Conservation (phyloP, 2,329 filamentous ascomycete species). For the Trichoderma gracile region DNA sequence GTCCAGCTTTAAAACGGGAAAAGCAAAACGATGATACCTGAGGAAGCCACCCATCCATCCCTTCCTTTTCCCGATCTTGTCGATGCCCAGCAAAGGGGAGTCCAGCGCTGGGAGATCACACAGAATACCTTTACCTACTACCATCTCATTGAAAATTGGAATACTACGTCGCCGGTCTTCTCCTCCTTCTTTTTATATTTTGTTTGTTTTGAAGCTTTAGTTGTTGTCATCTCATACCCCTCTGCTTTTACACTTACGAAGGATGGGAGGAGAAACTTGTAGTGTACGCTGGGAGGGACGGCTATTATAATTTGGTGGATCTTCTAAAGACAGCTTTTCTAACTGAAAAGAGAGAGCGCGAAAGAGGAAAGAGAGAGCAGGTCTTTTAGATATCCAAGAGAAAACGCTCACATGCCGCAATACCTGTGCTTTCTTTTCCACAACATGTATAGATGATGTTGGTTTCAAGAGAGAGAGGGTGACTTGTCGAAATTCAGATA, state of each 20-base stretch:
- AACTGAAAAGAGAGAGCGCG: too few relatives aligned
- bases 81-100: background rate
- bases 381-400: too few relatives aligned
- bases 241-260: background rate
- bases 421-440: too few relatives aligned
- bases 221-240: constrained; percentile 9
- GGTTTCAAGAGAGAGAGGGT: too few relatives aligned
- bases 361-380: too few relatives aligned
- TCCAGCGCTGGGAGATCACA: too few relatives aligned
- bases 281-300: background rate
- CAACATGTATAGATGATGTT: too few relatives aligned
- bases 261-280: background rate
- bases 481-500: too few relatives aligned
- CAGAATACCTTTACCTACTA: background rate
- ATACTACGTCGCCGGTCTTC: background rate
- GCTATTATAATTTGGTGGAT: background rate
- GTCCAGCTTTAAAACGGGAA: background rate
- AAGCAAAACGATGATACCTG: background rate
- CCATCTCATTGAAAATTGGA: background rate
- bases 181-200: background rate
- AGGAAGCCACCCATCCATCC: background rate
- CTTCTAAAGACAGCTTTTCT: too few relatives aligned
- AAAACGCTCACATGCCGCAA: too few relatives aligned
- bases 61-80: background rate
- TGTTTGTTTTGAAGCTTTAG: background rate